Base-by-base conservation (phyloP, 805 yeast species). In the Priceomyces castillae region DNA sequence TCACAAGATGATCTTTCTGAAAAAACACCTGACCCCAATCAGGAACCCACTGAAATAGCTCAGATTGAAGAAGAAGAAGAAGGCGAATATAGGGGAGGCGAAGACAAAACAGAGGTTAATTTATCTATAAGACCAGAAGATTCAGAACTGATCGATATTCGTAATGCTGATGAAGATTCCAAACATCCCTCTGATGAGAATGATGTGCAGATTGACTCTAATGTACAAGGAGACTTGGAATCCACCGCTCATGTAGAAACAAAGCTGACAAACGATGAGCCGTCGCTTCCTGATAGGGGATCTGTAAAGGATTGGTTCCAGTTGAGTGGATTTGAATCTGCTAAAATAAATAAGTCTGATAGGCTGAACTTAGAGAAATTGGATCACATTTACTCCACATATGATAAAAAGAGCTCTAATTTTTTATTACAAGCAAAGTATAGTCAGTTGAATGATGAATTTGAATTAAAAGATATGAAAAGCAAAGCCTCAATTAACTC, bases 401-500 rank as follows among this genome's bases (percentile, higher is more conserved):
- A 59, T 43, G 55, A 52, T 42, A 49, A 48, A 34, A 25, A 42
- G 7, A 46, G 53, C 22, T 48, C 59, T 18, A 64, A 80, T 48
- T 85, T 79, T 56, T 68, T 88, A 47, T 68, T 87, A 30, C 73
- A 81, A 37, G 74, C 81, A 38, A 75, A 88, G 47, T 75, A 76
- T 40, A 74, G 76, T 48, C 81, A 78, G 39, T 78, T 84, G 39
- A 71, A 74, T 44, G 71, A 71, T 41, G 79, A 74, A 30, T 73
- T 80, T 38, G 67, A 69, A 22, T 58, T 73, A 7, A 78, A 76
- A 41, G 76, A 81, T 36, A 68, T 69, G 7, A 64, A 72, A 23
- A 77, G 79, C 17, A 77, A 76, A 54, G 83, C 78, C 30, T 58
- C 62, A 5, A 61, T 67, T 41, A 59, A 54, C 25, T 57, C 70